Base-by-base conservation (phyloP, 1,139 yeast genomes). In the Sugiyamaella pinicola region DNA sequence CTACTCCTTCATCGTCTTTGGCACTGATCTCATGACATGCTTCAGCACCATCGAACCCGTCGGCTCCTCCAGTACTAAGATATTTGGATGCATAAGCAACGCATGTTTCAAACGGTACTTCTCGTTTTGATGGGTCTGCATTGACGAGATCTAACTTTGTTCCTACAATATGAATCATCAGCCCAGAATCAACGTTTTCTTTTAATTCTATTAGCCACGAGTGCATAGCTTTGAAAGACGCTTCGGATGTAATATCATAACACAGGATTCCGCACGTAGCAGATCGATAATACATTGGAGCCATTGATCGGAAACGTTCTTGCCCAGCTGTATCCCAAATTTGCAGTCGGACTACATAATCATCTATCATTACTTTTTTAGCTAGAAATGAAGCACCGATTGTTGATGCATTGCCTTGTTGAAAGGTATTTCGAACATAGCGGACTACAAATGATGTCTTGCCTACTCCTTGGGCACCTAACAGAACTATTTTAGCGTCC, bases 251-350 rank as follows among this genome's bases (percentile, higher is more conserved):
- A 59, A 90, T 82, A 69, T 90, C 97, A 65, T 89, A 90, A 33
- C 91, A 96, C 22, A 90, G 91, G 59, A 90, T 76, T 1, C 96
- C 96, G 46, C 96, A 96, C 64, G 88, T 95, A 12, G 97, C 96
- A 62, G 90, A 88, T 66, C 97, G 81, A 73, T 90, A 90, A 71
- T 90, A 90, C 91, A 90, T 85, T 15, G 96, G 96, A 1, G 96
- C 96, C 74, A 90, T 80, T 37, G 91, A 85, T 9, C 96, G 93
- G 76, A 89, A 89, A 60, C 96, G 73, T 69, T 88, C 96, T 71
- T 88, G 96, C 4, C 96, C 96, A 0, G 96, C 96, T 8, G 96
- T 88, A 67, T 88, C 96, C 96, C 96, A 88, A 58, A 88, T 88
- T 69, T 89, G 96, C 66, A 88, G 87, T 65, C 91, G 86, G 61